Evolutionary conservation across 129 eudicot genomes (phyloP).

Genomic region (Centella asiatica): DNA sequence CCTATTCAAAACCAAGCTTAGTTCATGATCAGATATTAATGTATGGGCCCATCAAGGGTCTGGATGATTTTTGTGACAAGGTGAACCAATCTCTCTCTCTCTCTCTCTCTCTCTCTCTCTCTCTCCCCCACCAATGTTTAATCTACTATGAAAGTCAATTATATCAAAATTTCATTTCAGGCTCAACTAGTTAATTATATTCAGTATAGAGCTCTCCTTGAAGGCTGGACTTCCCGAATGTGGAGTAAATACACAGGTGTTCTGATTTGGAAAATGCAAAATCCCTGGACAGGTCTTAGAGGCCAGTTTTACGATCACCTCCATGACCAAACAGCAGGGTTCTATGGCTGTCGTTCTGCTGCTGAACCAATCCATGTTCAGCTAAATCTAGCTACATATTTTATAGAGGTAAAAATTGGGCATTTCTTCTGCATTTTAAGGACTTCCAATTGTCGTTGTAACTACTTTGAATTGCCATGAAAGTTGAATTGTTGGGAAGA

Average conservation of each 20-base stretch:
- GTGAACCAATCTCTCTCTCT: constrained; percentile 24
- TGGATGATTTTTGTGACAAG: constrained; percentile 95
- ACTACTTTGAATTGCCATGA: neutral
- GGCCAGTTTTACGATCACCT: constrained; percentile 98
- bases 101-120: neutral
- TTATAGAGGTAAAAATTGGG: constrained; percentile 59
- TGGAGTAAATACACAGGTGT: constrained; percentile 97
- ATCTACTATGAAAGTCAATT: too few relatives aligned
- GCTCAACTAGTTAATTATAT: constrained; percentile 83
- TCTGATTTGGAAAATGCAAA: constrained; percentile 89
- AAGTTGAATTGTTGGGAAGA: too few relatives aligned
- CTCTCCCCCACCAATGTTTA: too few relatives aligned
- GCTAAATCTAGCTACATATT: constrained; percentile 71
- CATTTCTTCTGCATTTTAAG: neutral
- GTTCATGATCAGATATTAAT: constrained; percentile 90
- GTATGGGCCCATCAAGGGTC: constrained; percentile 75
- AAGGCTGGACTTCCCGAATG: constrained; percentile 94
- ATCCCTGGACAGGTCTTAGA: constrained; percentile 96
- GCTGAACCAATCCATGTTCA: constrained; percentile 94
- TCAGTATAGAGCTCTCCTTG: constrained; percentile 85
- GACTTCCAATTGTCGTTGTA: neutral
- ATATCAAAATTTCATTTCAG: constrained; percentile 26
- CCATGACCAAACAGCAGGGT: constrained; percentile 93
- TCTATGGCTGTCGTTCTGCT: constrained; percentile 94
- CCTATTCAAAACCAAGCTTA: constrained; percentile 76